Evolutionary conservation across 2,329 filamentous ascomycete species (phyloP).

Genomic region (Colletotrichum endophyticum): DNA sequence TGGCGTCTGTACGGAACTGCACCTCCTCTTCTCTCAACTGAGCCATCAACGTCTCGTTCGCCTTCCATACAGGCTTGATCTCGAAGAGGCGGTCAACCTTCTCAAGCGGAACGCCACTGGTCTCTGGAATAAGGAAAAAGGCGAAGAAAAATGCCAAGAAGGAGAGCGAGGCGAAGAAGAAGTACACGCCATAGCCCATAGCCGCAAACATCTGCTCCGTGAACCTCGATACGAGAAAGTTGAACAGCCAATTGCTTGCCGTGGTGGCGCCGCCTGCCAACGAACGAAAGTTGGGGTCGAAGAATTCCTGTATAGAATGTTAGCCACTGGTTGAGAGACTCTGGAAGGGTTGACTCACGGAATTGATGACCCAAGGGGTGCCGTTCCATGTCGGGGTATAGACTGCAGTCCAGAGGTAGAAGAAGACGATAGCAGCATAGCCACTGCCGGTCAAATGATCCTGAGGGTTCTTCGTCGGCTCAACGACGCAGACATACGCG

Average conservation of each 20-base stretch:
- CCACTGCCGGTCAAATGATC: constrained; percentile 47
- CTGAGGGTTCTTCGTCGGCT: constrained; percentile 32
- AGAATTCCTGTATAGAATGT: constrained; percentile 54
- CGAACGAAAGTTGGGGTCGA: constrained; percentile 44
- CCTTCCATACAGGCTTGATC: constrained; percentile 23
- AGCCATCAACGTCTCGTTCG: constrained; percentile 10
- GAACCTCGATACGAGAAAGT: constrained; percentile 61
- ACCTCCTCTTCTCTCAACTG: constrained; percentile 9
- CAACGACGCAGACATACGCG: constrained; percentile 56
- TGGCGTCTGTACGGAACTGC: constrained; percentile 11
- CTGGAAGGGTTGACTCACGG: not conserved
- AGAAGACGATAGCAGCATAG: constrained; percentile 67
- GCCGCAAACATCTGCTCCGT: constrained; percentile 54
- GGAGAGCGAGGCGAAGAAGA: constrained; percentile 59
- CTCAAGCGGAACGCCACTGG: constrained; percentile 57
- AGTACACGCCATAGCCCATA: constrained; percentile 56
- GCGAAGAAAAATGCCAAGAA: constrained; percentile 51
- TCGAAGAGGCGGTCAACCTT: constrained; percentile 55
- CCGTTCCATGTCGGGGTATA: constrained; percentile 67
- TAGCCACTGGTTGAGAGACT: no score
- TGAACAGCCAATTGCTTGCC: constrained; percentile 61
- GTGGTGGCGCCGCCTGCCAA: constrained; percentile 65
- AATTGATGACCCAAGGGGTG: constrained; percentile 67
- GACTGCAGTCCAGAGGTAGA: constrained; percentile 63
- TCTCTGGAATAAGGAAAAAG: constrained; percentile 58